A percentile compares a stretch with the other conserved stretches of the same genome.
Evolutionary conservation across 2,329 filamentous ascomycete species (phyloP).

Genomic region (Cercospora sp.): DNA sequence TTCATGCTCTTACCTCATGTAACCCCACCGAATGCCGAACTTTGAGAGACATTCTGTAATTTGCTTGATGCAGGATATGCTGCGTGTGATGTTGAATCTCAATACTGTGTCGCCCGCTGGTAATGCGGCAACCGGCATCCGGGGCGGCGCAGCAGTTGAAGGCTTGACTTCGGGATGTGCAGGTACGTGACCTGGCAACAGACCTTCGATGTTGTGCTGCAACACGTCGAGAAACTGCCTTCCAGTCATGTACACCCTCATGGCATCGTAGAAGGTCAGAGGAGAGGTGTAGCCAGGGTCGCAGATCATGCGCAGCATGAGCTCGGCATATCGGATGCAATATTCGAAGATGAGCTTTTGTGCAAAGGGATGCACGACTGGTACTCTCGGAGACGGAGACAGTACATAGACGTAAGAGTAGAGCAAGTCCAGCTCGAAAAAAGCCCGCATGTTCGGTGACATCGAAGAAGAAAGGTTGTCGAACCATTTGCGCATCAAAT

Average conservation of each 20-base stretch:
- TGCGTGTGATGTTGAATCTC: conserved; percentile 41
- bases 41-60: conserved; percentile 48
- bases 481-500: conserved; percentile 78
- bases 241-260: conserved; percentile 73
- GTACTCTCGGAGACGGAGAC: conserved; percentile 73
- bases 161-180: conserved; percentile 44
- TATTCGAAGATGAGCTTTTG: conserved; percentile 47
- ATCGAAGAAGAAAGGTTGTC: conserved; percentile 69
- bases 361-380: conserved; percentile 71
- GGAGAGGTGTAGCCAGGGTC: conserved; percentile 63
- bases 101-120: conserved; percentile 35
- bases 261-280: conserved; percentile 82
- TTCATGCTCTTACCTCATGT: conserved; percentile 40
- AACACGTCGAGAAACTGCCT: conserved; percentile 59
- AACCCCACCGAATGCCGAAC: conserved; percentile 52
- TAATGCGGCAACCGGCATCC: conserved; percentile 36
- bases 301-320: conserved; percentile 67
- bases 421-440: conserved; percentile 83
- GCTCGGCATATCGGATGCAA: conserved; percentile 57
- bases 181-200: conserved; percentile 44
- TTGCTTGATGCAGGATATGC: conserved; percentile 50
- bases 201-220: conserved; percentile 52
- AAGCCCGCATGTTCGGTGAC: conserved; percentile 64
- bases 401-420: conserved; percentile 92
- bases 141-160: conserved; percentile 38